Base-by-base conservation (phyloP, 139 green algal species). In the Chlamydomonas asymmetrica region DNA sequence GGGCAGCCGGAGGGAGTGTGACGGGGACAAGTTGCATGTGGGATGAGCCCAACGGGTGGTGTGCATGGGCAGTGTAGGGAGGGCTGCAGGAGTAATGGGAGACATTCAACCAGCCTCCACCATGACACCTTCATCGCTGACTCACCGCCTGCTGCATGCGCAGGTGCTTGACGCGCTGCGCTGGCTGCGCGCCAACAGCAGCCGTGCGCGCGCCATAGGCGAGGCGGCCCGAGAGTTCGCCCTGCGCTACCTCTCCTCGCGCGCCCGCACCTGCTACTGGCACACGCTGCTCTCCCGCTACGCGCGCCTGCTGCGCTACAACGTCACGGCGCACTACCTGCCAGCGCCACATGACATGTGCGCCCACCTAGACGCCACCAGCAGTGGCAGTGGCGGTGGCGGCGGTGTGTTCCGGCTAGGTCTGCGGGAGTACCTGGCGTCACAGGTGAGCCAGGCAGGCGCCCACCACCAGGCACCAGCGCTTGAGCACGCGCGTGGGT, bases 251-350 rank as follows among this genome's bases (percentile, higher is more conserved):
- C 75, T 81, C 23, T 66, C 75, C 66, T 71, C 65, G 63, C 64
- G 54, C 50, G 73, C 73, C 38, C 63, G 73, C 37, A 73, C 69
- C 60, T 80, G 73, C 63, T 80, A 80, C 52, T 80, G 73, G 71
- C 41, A 63, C 9, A 77, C n/a, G 59, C 32, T 77, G 71, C 41
- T 77, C n/a, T n/a, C n/a, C n/a, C n/a, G n/a, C n/a, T n/a, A n/a
- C n/a, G n/a, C n/a, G n/a, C n/a, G n/a, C n/a, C n/a, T n/a, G n/a
- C n/a, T n/a, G n/a, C n/a, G n/a, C n/a, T n/a, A n/a, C n/a, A n/a
- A n/a, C n/a, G n/a, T n/a, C n/a, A n/a, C n/a, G n/a, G n/a, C n/a
- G n/a, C n/a, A n/a, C n/a, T n/a, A n/a, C n/a, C n/a, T n/a, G n/a
- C n/a, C n/a, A n/a, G n/a, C n/a, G n/a, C n/a, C n/a, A n/a, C n/a